Conservation (phyloP, 2,329 filamentous ascomycete genomes). For the Emmonsiellopsis sp. region DNA sequence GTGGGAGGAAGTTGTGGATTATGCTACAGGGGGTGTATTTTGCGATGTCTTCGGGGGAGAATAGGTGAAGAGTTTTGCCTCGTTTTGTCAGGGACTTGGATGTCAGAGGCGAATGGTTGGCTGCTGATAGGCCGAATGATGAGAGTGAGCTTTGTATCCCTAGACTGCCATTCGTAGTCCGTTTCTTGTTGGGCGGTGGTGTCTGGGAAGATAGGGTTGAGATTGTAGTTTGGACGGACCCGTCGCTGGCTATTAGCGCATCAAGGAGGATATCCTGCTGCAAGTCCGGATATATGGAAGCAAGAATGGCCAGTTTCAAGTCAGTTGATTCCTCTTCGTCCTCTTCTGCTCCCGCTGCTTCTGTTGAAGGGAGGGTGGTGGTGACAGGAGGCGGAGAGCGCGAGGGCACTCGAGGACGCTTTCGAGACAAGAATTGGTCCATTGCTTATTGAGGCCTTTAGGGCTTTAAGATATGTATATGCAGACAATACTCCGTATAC, state of each 20-base stretch:
- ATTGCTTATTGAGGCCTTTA: conserved; percentile 20
- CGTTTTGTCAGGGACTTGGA: conserved; percentile 47
- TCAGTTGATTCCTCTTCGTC: conserved; percentile 65
- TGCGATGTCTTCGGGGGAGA: conserved; percentile 69
- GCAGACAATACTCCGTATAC: conserved; percentile 2
- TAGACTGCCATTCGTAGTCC: conserved; percentile 26
- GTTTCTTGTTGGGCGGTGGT: conserved; percentile 22
- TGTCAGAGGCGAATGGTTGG: not conserved
- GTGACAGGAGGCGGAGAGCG: conserved; percentile 8
- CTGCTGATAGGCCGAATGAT: conserved; percentile 18
- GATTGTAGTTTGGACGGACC: conserved; percentile 60
- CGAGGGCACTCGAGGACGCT: conserved; percentile 19
- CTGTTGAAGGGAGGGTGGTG: not conserved
- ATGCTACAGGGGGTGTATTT: conserved; percentile 82
- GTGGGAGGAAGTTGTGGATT: conserved; percentile 78
- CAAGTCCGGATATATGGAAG: conserved; percentile 61
- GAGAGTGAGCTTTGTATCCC: conserved; percentile 57
- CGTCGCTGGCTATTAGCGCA: conserved; percentile 65
- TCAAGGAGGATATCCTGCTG: conserved; percentile 65
- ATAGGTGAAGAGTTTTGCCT: conserved; percentile 76
- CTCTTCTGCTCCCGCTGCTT: not conserved
- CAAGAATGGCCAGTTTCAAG: conserved; percentile 73
- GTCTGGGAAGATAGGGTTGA: conserved; percentile 39
- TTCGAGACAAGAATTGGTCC: conserved; percentile 32
- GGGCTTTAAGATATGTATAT: conserved; percentile 16